Conservation (phyloP, 306 rosid genomes). For the Dalbergia oliveri region DNA sequence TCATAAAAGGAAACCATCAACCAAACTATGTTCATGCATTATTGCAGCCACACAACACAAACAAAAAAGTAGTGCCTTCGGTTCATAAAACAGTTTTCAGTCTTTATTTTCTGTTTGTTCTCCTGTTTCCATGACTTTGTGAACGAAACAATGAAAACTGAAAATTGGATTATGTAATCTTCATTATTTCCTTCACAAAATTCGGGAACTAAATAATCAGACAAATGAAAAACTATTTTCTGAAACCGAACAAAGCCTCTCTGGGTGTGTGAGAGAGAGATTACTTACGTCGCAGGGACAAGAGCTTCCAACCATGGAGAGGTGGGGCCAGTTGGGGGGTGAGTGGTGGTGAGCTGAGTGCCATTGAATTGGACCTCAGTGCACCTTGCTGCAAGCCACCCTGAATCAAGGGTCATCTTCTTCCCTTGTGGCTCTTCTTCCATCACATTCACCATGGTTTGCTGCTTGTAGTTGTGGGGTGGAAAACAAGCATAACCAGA, state of each 20-base stretch:
- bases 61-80: too few species aligned
- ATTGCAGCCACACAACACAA: background rate
- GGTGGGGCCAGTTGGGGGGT: conserved; percentile 70
- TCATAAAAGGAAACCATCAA: background rate
- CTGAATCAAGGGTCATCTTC: conserved; percentile 73
- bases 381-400: conserved; percentile 89
- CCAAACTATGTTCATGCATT: background rate
- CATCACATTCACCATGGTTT: conserved; percentile 5
- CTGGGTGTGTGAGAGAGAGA: conserved; percentile 8
- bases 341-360: conserved; percentile 82
- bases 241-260: background rate
- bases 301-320: conserved; percentile 88
- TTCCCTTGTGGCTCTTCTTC: conserved; percentile 48
- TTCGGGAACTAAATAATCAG: too few species aligned
- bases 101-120: too few species aligned
- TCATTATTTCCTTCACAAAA: too few species aligned
- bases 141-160: too few species aligned
- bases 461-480: background rate
- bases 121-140: too few species aligned
- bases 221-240: too few species aligned
- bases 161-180: too few species aligned
- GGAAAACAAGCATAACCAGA: background rate
- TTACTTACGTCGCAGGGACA: conserved; percentile 84
- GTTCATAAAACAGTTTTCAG: too few species aligned
- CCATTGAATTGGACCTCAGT: conserved; percentile 69